These are phyloP conservation scores for Graphium sp. DNA, from an alignment of 2,329 filamentous ascomycete genomes.

Conservation along the genomic window DNA sequence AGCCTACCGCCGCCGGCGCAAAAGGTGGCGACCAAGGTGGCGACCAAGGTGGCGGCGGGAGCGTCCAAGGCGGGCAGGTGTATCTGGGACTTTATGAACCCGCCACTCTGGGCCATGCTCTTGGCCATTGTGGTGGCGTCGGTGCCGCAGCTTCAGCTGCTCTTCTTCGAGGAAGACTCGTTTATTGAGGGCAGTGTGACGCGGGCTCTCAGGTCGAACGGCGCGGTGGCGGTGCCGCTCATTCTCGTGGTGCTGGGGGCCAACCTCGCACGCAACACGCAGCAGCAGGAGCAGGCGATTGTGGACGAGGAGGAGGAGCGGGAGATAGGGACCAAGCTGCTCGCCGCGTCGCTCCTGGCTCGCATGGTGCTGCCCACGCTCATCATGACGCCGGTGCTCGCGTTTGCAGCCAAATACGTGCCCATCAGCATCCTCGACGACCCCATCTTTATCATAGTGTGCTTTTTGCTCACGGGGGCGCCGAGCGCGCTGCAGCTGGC, in stretches of 20 bases:
- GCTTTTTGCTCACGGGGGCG: slow-evolving; percentile 87
- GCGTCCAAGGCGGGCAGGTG: slow-evolving; percentile 39
- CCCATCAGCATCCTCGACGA: slow-evolving; percentile 91
- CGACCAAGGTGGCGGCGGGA: slow-evolving; percentile 9
- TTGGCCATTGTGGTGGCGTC: slow-evolving; percentile 81
- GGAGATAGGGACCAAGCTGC: slow-evolving; percentile 52
- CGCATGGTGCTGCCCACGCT: slow-evolving; percentile 86
- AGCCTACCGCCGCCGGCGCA: slow-evolving; percentile 25
- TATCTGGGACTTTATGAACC: slow-evolving; percentile 92
- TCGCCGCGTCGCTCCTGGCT: slow-evolving; percentile 71
- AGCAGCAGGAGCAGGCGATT: slow-evolving; percentile 49
- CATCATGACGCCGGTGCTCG: slow-evolving; percentile 82
- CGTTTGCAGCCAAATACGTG: slow-evolving; percentile 74
- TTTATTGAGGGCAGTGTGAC: slow-evolving; percentile 91
- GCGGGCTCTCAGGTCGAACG: slow-evolving; percentile 68
- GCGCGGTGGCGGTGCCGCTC: slow-evolving; percentile 80
- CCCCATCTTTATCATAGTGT: slow-evolving; percentile 95
- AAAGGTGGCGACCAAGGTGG: slow-evolving; percentile 12
- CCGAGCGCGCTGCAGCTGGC: slow-evolving; percentile 87
- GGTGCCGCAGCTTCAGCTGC: slow-evolving; percentile 59
- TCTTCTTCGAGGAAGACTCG: slow-evolving; percentile 80
- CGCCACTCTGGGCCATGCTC: slow-evolving; percentile 94
- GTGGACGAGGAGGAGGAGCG: slow-evolving; percentile 54
- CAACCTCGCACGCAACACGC: slow-evolving; percentile 83
- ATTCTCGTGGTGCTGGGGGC: slow-evolving; percentile 92